Conservation (phyloP, 2,329 filamentous ascomycete species). For the Zopfia rhizophila region DNA sequence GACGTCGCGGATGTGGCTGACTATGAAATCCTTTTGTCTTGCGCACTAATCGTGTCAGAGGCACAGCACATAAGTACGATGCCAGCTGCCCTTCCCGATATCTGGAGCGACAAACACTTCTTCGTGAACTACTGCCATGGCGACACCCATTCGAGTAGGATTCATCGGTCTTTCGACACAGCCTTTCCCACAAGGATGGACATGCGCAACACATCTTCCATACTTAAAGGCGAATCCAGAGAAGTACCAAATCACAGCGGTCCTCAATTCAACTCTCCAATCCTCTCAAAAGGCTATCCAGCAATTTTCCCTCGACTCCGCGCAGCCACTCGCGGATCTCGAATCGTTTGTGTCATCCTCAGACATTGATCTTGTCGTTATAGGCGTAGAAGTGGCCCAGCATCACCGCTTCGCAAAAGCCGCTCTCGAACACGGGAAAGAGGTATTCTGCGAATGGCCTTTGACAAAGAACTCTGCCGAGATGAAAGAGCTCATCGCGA, state of each 20-base stretch:
- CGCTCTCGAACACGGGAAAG: conserved; percentile 51
- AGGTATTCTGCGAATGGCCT: conserved; percentile 59
- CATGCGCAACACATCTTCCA: conserved; percentile 46
- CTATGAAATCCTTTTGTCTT: too few species aligned
- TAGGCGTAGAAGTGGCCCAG: conserved; percentile 49
- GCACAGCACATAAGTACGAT: too few species aligned
- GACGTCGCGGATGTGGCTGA: too few species aligned
- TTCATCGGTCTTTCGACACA: conserved; percentile 28
- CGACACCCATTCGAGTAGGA: conserved; percentile 26
- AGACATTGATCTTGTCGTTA: conserved; percentile 57
- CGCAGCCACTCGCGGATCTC: conserved; percentile 55
- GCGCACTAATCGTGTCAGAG: too few species aligned
- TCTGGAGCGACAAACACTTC: too few species aligned
- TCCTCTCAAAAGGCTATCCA: conserved; percentile 53
- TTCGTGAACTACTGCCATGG: too few species aligned
- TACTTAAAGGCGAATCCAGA: conserved; percentile 30
- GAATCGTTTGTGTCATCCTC: conserved; percentile 54
- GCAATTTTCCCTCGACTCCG: conserved; percentile 46
- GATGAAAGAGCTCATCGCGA: conserved; percentile 50
- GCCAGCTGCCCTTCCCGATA: too few species aligned
- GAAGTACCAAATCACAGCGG: conserved; percentile 56
- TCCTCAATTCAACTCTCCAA: conserved; percentile 57
- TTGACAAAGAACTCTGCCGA: conserved; percentile 48
- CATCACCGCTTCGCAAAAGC: conserved; percentile 52
- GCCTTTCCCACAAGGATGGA: conserved; percentile 35